Evolutionary conservation across 2,329 filamentous ascomycete species (phyloP).

Genomic region (Botrytis paeoniae): DNA sequence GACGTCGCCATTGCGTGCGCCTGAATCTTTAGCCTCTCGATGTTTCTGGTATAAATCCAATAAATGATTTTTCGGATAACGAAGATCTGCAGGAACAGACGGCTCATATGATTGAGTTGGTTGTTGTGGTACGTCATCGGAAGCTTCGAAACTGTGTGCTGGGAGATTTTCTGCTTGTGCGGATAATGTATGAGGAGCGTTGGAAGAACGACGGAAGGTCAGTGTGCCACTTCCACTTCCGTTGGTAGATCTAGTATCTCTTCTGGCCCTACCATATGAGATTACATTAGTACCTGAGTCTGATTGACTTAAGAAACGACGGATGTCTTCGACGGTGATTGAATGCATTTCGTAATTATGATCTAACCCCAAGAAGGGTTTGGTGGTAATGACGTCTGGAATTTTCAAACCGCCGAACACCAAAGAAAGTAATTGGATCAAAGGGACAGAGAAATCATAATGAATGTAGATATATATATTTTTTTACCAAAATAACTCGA

Average conservation of each 20-base stretch:
- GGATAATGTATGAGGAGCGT: conserved; percentile 47
- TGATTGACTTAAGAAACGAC: not conserved
- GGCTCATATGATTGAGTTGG: conserved; percentile 44
- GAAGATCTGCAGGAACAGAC: conserved; percentile 35
- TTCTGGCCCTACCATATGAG: conserved; percentile 49
- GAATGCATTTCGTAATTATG: not conserved
- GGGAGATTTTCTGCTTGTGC: conserved; percentile 29
- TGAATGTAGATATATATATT: not conserved
- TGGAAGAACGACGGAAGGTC: conserved; percentile 62
- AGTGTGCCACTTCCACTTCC: conserved; percentile 43
- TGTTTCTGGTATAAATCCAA: conserved; percentile 67
- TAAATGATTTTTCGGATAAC: conserved; percentile 53
- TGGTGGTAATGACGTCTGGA: conserved; percentile 10
- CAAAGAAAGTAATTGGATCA: not conserved
- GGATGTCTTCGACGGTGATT: too few species aligned
- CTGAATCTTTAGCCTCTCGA: conserved; percentile 39
- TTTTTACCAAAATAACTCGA: not conserved
- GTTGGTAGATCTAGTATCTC: conserved; percentile 56
- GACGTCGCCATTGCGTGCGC: conserved; percentile 56
- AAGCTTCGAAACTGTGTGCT: conserved; percentile 28
- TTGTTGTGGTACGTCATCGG: conserved; percentile 32
- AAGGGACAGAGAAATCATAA: not conserved
- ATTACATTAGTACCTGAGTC: not conserved
- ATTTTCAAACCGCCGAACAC: not conserved
- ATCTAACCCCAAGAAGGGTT: not conserved